Percentiles rank a stretch among this genome's conserved stretches.
These are phyloP conservation scores for Candida fluviatilis DNA, from an alignment of 805 yeast genomes.

Conservation along the genomic window DNA sequence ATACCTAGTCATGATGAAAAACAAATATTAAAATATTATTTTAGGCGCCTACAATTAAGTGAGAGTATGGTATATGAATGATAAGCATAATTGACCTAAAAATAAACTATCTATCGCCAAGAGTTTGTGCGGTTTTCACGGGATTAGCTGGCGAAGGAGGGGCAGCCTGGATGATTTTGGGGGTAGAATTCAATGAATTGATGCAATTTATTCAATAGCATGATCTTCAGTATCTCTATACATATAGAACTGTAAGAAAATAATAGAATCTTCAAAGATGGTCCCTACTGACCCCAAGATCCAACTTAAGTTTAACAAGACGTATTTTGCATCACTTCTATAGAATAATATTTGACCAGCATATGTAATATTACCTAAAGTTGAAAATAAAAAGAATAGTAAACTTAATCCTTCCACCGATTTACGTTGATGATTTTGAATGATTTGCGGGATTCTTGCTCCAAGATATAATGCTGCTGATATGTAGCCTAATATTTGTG, in stretches of 20 bases:
- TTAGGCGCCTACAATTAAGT: too few species aligned
- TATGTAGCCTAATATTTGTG: slow-evolving; percentile 66
- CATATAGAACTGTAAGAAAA: slow-evolving; percentile 63
- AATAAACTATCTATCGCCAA: too few species aligned
- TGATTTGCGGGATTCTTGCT: slow-evolving; percentile 80
- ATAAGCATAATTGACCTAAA: too few species aligned
- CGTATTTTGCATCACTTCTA: slow-evolving; percentile 57
- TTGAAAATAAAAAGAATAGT: slow-evolving; percentile 69
- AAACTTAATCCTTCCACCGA: slow-evolving; percentile 86
- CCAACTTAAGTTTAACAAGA: slow-evolving; percentile 68
- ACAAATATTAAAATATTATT: too few species aligned
- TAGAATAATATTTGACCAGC: slow-evolving; percentile 68
- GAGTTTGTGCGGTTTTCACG: too few species aligned
- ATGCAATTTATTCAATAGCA: slow-evolving; percentile 1
- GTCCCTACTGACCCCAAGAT: slow-evolving; percentile 76
- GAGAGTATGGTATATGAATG: too few species aligned
- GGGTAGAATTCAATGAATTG: background rate
- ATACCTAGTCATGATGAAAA: background rate
- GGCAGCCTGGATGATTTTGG: background rate
- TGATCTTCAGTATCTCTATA: slow-evolving; percentile 38
- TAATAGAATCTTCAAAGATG: slow-evolving; percentile 62
- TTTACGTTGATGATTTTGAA: slow-evolving; percentile 70
- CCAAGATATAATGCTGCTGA: slow-evolving; percentile 67
- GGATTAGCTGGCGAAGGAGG: background rate
- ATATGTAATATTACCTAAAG: slow-evolving; percentile 71